Conservation (phyloP, 768 basidiomycete genomes). For the Agaricus blazei region DNA sequence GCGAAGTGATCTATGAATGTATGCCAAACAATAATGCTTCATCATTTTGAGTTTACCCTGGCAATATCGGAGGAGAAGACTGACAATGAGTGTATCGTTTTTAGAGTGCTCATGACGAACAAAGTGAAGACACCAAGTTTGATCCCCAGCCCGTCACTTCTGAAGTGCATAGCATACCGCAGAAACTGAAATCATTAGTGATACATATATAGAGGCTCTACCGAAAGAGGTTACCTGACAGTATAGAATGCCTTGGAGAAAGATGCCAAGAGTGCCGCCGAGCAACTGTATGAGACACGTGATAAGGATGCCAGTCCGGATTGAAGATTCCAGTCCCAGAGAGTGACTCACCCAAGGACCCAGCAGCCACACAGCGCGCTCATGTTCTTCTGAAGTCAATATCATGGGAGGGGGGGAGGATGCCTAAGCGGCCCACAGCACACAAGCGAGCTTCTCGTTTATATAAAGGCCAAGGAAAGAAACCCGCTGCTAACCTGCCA, state of each 20-base stretch:
- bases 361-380: conserved; percentile 20
- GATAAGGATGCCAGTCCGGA: background rate
- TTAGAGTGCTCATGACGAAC: conserved; percentile 22
- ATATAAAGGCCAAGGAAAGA: background rate
- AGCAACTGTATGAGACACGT: conserved; percentile 18
- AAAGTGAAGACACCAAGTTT: conserved; percentile 20
- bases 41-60: background rate
- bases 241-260: conserved; percentile 26
- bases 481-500: background rate
- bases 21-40: conserved; percentile 27
- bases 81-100: conserved; percentile 27
- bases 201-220: background rate
- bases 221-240: conserved; percentile 20
- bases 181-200: conserved; percentile 18
- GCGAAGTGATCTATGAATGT: conserved; percentile 22
- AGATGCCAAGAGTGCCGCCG: conserved; percentile 22
- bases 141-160: conserved; percentile 18
- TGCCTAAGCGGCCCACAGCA: background rate
- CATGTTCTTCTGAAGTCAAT: conserved; percentile 21
- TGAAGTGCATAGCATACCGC: conserved; percentile 20
- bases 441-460: background rate
- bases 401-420: background rate
- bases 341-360: conserved; percentile 26
- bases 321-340: background rate
- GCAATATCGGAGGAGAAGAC: conserved; percentile 4